Base-by-base conservation (phyloP, 352 stramenopile genomes). In the Globisporangium emineosum region DNA sequence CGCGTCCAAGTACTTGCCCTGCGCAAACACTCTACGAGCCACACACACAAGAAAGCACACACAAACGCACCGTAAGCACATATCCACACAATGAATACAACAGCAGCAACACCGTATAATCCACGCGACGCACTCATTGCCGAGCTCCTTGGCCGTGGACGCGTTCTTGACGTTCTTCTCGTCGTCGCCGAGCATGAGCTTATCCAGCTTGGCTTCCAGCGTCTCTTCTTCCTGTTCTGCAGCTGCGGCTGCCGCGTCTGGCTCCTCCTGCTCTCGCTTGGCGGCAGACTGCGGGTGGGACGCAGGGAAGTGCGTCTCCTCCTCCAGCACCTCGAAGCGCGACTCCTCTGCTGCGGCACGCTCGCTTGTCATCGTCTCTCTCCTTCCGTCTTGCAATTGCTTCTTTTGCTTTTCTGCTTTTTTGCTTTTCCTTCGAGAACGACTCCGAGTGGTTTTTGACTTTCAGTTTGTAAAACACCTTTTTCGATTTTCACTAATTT, bases 321-420 rank as follows among this genome's bases (percentile, higher is more conserved):
- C 86, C 67, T 95, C 86, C 50, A 95, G 66, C 62, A 95, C 85
- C 69, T 95, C 84, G 63, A 95, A 95, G 60, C 86, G 81, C 65
- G 79, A 80, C 62, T 23, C 10, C 47, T 37, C 59, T 29, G 42
- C 59, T 23, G 27, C 43, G 25, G 42, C 59, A 40, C 19, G 56
- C 58, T 65, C 23, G 35, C 60, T 59, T 25, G 60, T 33, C 59
- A 65, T 57, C n/a, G n/a, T n/a, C n/a, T n/a, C n/a, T n/a, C 58
- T 57, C 13, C 42, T 57, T 32, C 29, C n/a, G n/a, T n/a, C n/a
- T n/a, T n/a, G n/a, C n/a, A n/a, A n/a, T n/a, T n/a, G n/a, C n/a
- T 32, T 32, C 29, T 32, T 5, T 32, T 5, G 5, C 29, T 32
- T 32, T 32, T 32, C n/a, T n/a, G n/a, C n/a, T n/a, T n/a, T n/a